A percentile compares a stretch with the other conserved stretches of the same genome.
Conservation (phyloP, 768 basidiomycete species). For the Neoboletus subvelutipes region DNA sequence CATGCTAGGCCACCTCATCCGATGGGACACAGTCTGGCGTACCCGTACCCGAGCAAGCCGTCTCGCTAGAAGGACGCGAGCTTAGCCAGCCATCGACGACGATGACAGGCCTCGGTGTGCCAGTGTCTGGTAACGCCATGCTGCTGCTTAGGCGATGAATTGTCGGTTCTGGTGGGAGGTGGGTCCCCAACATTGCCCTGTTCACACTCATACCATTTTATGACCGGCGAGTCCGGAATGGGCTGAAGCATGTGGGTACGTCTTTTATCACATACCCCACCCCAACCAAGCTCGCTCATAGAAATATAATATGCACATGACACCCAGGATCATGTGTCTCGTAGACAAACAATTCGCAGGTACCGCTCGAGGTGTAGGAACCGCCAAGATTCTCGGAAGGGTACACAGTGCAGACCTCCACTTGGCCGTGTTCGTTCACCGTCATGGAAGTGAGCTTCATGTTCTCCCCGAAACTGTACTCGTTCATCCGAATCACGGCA, state of each 20-base stretch:
- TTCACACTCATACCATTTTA: not conserved
- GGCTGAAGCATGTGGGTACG: slow-evolving; percentile 87
- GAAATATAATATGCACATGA: not conserved
- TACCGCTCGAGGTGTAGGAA: slow-evolving; percentile 92
- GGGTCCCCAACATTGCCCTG: not conserved
- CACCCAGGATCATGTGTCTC: slow-evolving; percentile 82
- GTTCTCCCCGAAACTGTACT: too few species aligned
- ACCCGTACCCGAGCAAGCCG: slow-evolving; percentile 66
- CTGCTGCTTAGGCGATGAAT: slow-evolving; percentile 67
- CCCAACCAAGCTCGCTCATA: slow-evolving; percentile 7
- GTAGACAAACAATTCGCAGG: slow-evolving; percentile 85
- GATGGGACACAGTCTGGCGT: slow-evolving; percentile 62
- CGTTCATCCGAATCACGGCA: not conserved
- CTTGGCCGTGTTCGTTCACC: slow-evolving; percentile 89
- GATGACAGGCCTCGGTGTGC: slow-evolving; percentile 65
- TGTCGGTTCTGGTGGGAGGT: slow-evolving; percentile 43
- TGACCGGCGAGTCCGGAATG: slow-evolving; percentile 83
- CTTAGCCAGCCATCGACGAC: slow-evolving; percentile 66
- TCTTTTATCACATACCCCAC: slow-evolving; percentile 4
- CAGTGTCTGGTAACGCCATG: slow-evolving; percentile 58
- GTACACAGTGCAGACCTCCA: slow-evolving; percentile 88
- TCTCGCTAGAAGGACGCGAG: slow-evolving; percentile 66
- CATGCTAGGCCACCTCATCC: not conserved
- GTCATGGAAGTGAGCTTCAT: slow-evolving; percentile 76
- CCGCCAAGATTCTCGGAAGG: slow-evolving; percentile 89